Evolutionary conservation across 2,329 filamentous ascomycete genomes (phyloP).

Genomic region (Cercospora beticola): DNA sequence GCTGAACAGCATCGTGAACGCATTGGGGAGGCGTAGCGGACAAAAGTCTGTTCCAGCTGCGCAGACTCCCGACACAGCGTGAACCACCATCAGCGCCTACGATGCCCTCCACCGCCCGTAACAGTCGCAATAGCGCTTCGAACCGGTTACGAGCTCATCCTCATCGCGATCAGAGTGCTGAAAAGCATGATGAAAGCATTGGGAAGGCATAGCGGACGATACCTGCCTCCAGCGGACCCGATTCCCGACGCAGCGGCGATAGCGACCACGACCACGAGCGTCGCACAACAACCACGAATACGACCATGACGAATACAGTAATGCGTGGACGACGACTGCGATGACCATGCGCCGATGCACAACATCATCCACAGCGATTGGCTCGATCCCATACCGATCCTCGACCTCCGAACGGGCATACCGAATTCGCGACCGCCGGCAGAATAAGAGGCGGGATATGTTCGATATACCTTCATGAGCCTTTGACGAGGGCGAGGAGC

Average conservation of each 20-base stretch:
- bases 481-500: neutral
- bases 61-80: neutral
- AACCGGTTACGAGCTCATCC: neutral
- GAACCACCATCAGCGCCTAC: neutral
- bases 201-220: neutral
- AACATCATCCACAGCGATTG: neutral
- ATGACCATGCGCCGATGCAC: neutral
- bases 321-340: neutral
- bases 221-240: neutral
- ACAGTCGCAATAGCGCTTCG: neutral
- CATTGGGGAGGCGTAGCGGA: neutral
- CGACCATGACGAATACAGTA: neutral
- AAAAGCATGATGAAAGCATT: neutral
- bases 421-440: neutral
- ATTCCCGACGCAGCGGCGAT: neutral
- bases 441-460: neutral
- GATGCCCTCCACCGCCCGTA: neutral
- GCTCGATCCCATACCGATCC: neutral
- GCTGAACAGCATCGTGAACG: neutral
- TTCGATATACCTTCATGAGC: neutral
- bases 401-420: neutral
- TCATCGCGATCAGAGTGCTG: neutral
- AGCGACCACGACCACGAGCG: neutral
- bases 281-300: neutral
- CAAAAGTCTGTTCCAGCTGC: neutral